Conservation (phyloP, 495 filamentous ascomycete genomes). For the Aspergillus avenaceus region DNA sequence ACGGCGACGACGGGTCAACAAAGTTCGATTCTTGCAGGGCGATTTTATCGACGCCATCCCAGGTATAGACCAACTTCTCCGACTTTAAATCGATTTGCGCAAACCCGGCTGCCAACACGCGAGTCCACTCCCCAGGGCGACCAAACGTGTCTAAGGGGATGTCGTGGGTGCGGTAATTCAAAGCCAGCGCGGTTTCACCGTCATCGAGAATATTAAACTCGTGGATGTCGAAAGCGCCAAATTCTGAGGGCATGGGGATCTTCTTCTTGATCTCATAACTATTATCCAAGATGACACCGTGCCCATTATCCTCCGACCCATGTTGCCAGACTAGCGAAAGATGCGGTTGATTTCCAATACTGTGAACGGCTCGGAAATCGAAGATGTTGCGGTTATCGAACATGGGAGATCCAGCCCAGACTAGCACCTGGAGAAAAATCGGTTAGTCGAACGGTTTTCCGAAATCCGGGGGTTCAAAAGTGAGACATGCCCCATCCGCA, state of each 20-base stretch:
- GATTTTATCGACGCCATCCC: slow-evolving; percentile 37
- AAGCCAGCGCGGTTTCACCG: slow-evolving; percentile 34
- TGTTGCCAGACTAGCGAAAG: slow-evolving; percentile 41
- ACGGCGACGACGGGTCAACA: slow-evolving; percentile 3
- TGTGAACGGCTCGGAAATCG: slow-evolving; percentile 34
- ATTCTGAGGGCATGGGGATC: slow-evolving; percentile 26
- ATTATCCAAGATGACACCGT: slow-evolving; percentile 26
- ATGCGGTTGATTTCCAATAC: slow-evolving; percentile 17
- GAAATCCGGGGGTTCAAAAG: not conserved
- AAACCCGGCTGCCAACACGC: slow-evolving; percentile 32
- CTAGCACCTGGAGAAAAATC: slow-evolving; percentile 6
- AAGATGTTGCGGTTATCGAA: slow-evolving; percentile 31
- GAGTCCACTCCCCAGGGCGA: slow-evolving; percentile 24
- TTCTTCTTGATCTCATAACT: slow-evolving; percentile 29
- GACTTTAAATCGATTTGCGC: slow-evolving; percentile 40
- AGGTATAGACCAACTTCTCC: slow-evolving; percentile 38
- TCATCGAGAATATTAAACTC: slow-evolving; percentile 41
- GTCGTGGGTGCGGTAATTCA: slow-evolving; percentile 40
- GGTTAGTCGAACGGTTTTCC: not conserved
- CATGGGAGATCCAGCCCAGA: slow-evolving; percentile 21
- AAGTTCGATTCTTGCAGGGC: slow-evolving; percentile 17
- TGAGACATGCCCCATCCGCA: slow-evolving; percentile 27
- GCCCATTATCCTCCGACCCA: slow-evolving; percentile 22
- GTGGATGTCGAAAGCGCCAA: slow-evolving; percentile 38
- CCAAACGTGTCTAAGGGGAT: slow-evolving; percentile 35